Evolutionary conservation across 2,329 filamentous ascomycete species (phyloP).

Genomic region (Beauveria sp.): DNA sequence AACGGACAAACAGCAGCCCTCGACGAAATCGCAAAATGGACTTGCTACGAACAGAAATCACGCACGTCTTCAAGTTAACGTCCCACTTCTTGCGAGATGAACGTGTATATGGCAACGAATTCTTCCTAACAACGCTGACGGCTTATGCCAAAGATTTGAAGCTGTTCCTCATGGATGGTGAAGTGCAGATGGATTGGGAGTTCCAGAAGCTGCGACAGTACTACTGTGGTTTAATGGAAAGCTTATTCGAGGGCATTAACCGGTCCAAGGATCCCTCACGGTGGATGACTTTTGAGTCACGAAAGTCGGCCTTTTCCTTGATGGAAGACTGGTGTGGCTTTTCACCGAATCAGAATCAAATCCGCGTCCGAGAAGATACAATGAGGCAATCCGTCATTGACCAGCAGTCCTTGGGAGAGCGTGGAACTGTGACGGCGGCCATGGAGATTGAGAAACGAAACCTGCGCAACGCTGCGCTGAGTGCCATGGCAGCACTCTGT

Average conservation of each 20-base stretch:
- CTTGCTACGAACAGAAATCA: slow-evolving; percentile 83
- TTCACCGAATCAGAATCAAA: slow-evolving; percentile 80
- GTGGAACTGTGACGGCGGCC: slow-evolving; percentile 72
- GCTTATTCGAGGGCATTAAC: slow-evolving; percentile 86
- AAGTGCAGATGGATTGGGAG: slow-evolving; percentile 90
- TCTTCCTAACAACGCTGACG: slow-evolving; percentile 81
- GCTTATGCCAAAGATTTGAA: slow-evolving; percentile 88
- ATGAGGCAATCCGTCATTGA: slow-evolving; percentile 82
- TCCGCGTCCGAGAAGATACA: slow-evolving; percentile 72
- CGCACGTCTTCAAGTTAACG: slow-evolving; percentile 90
- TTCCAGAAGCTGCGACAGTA: slow-evolving; percentile 87
- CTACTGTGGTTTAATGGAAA: slow-evolving; percentile 90
- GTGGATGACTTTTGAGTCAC: slow-evolving; percentile 96
- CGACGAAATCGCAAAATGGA: slow-evolving; percentile 79
- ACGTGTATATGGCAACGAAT: slow-evolving; percentile 77
- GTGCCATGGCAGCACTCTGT: slow-evolving; percentile 91
- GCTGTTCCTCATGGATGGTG: slow-evolving; percentile 87
- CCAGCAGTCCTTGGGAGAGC: slow-evolving; percentile 67
- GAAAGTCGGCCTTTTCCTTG: slow-evolving; percentile 88
- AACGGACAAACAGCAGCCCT: slow-evolving; percentile 75
- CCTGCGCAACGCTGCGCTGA: slow-evolving; percentile 79
- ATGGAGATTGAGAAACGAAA: slow-evolving; percentile 98
- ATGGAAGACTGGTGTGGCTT: slow-evolving; percentile 99
- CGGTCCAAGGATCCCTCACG: slow-evolving; percentile 74
- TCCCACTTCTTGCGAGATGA: slow-evolving; percentile 77